Percentiles rank a stretch among this genome's conserved stretches.
These are phyloP conservation scores for Nyssa sinensis DNA, from an alignment of 148 eudicot species.

Conservation along the genomic window DNA sequence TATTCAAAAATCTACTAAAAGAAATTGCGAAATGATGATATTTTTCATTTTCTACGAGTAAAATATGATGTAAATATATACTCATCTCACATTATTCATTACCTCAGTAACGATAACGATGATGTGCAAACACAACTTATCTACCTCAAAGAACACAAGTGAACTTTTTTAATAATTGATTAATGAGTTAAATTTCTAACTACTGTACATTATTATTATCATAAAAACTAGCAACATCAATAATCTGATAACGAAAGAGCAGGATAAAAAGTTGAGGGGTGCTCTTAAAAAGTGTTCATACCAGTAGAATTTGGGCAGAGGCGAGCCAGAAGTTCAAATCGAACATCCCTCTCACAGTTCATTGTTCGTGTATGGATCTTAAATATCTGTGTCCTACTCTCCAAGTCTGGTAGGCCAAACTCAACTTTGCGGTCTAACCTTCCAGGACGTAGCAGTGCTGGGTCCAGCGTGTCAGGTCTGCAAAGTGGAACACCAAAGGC, in stretches of 20 bases:
- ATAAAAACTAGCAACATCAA: too few species aligned
- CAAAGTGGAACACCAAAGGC: conserved; percentile 1
- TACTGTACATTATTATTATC: too few species aligned
- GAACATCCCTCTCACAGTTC: conserved; percentile 90
- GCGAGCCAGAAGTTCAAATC: conserved; percentile 93
- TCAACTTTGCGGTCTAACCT: conserved; percentile 86
- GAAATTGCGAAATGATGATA: too few species aligned
- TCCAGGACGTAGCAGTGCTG: conserved; percentile 90
- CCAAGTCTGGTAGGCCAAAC: conserved; percentile 91
- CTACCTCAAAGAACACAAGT: too few species aligned
- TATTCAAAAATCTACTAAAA: too few species aligned
- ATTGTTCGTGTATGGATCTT: conserved; percentile 91
- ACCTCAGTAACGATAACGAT: not conserved
- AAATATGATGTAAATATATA: too few species aligned
- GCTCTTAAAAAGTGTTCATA: conserved; percentile 6
- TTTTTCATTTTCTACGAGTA: too few species aligned
- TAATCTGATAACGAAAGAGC: not conserved
- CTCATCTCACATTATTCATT: too few species aligned
- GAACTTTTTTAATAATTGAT: too few species aligned
- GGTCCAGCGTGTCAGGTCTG: conserved; percentile 92
- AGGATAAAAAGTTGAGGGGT: not conserved
- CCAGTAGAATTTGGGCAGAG: conserved; percentile 97
- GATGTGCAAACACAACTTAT: not conserved
- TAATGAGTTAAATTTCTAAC: too few species aligned
- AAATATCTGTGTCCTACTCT: conserved; percentile 85